Evolutionary conservation across 257 asterid species (phyloP).

Genomic region (Capsicum pubescens): DNA sequence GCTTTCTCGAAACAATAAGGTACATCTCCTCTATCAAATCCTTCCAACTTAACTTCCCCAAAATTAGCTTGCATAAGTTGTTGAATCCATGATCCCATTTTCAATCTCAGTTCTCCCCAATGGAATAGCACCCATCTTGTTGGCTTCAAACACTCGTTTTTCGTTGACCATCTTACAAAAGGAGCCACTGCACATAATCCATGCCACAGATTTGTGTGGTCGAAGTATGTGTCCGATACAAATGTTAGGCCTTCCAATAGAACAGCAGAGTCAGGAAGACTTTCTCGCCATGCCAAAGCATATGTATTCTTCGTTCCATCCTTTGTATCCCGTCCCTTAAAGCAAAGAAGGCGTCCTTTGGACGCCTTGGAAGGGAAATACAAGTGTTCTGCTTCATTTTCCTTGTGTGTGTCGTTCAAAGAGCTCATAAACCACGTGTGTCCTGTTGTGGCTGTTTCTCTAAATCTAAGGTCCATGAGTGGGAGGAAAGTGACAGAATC

Average conservation of each 20-base stretch:
- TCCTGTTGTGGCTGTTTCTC: slow-evolving; percentile 35
- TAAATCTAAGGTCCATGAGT: slow-evolving; percentile 41
- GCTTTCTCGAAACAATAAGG: slow-evolving; percentile 53
- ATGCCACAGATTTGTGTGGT: slow-evolving; percentile 47
- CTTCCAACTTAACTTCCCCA: slow-evolving; percentile 42
- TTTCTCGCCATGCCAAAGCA: slow-evolving; percentile 46
- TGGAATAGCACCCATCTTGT: slow-evolving; percentile 46
- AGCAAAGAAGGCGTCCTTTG: slow-evolving; percentile 41
- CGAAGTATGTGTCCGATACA: slow-evolving; percentile 43
- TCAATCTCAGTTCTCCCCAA: slow-evolving; percentile 43
- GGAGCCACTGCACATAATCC: slow-evolving; percentile 44
- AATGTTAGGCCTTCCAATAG: slow-evolving; percentile 47
- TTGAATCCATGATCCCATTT: slow-evolving; percentile 47
- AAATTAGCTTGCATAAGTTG: slow-evolving; percentile 32
- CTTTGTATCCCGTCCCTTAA: slow-evolving; percentile 35
- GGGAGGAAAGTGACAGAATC: slow-evolving; percentile 45
- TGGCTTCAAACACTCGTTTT: slow-evolving; percentile 40
- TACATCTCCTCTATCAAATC: slow-evolving; percentile 35
- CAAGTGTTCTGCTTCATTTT: slow-evolving; percentile 41
- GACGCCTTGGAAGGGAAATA: slow-evolving; percentile 45
- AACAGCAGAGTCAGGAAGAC: slow-evolving; percentile 41
- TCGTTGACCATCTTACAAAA: slow-evolving; percentile 47
- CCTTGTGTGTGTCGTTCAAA: slow-evolving; percentile 35
- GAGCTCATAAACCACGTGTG: slow-evolving; percentile 53
- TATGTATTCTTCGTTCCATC: slow-evolving; percentile 46